Base-by-base conservation (phyloP, 306 rosid species). In the Sphenostylis stenocarpa region DNA sequence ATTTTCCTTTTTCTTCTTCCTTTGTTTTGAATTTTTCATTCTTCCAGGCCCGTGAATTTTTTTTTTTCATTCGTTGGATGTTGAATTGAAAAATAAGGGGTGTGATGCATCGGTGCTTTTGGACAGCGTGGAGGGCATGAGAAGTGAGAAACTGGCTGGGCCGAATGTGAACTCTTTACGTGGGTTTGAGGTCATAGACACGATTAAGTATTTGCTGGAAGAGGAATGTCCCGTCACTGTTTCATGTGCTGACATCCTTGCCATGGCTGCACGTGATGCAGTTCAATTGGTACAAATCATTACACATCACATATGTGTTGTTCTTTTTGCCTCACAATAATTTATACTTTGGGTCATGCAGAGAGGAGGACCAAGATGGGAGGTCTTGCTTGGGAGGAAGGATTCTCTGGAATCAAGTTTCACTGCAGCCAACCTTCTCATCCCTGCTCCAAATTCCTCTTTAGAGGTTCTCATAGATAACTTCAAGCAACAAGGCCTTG, bases 331-430 rank as follows among this genome's bases (percentile, higher is more conserved):
- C 33, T 33, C 8, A 5, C 17, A 52, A 75, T 29, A 21, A 34
- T 44, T 9, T 0, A n/a, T n/a, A n/a, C 10, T n/a, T 4, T 62
- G 15, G 34, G 31, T 71, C 24, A 51, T 58, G 56, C 69, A 94
- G 98, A 88, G 95, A 77, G 97, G 97, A 19, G 98, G 98, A 36
- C 97, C 92, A 13, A 82, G 82, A 69, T 94, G 98, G 98, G 67
- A 85, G 1, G 95, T 90, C 8, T 53, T 65, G 62, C 77, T 85
- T 20, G 98, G 98, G 43, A 87, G 98, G 81, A 92, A 83, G 81
- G 98, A 92, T 72, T 92, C 98, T 10, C 44, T 90, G 4, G 72
- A 82, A 78, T 93, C 98, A 78, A 94, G 96, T 88, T 82, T 87
- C 68, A 84, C 61, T 23, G 97, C 91, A 17, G 97, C 98, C 44